Percentiles rank a stretch among this genome's conserved stretches.
phyloP scores from a whole-genome alignment of 257 asterid genomes.

The Cinchona pubescens region DNA sequence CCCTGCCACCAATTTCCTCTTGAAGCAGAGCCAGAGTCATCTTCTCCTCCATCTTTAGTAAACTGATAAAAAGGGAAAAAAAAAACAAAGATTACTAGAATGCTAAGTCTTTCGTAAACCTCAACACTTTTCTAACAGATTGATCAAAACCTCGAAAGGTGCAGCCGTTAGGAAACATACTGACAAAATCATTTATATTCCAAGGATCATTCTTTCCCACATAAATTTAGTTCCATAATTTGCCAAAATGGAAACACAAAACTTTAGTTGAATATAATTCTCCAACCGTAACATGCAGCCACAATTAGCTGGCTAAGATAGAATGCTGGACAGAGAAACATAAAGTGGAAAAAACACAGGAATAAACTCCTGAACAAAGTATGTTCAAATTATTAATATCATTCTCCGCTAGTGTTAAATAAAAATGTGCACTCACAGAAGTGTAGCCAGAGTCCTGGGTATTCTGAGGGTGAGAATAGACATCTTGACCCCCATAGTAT shows the following conservation, averaged over 20 bases:
- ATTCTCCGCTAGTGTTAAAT: background rate
- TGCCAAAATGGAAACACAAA: background rate
- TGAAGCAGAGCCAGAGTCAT: constrained; percentile 66
- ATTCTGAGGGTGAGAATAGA: constrained; percentile 56
- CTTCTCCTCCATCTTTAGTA: constrained; percentile 58
- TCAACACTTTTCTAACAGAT: background rate
- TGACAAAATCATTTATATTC: background rate
- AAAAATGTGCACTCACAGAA: constrained; percentile 40
- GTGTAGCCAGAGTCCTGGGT: constrained; percentile 41
- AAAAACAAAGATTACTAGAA: background rate
- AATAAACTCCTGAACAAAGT: background rate
- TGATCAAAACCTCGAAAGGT: background rate
- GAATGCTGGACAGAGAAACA: background rate
- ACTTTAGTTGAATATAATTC: background rate
- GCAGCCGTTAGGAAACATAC: background rate
- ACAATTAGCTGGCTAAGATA: background rate
- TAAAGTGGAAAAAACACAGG: background rate
- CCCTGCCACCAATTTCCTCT: constrained; percentile 98
- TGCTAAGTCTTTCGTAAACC: background rate
- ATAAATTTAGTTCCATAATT: background rate
- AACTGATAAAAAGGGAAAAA: constrained; percentile 24
- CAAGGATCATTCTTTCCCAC: background rate
- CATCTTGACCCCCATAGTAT: constrained; percentile 87
- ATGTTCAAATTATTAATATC: background rate
- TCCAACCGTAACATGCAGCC: background rate